Evolutionary conservation across 805 yeast genomes (phyloP), one percentile per base, ranked within the genome.

Genomic region (Cyberlindnera xylosilytica): DNA sequence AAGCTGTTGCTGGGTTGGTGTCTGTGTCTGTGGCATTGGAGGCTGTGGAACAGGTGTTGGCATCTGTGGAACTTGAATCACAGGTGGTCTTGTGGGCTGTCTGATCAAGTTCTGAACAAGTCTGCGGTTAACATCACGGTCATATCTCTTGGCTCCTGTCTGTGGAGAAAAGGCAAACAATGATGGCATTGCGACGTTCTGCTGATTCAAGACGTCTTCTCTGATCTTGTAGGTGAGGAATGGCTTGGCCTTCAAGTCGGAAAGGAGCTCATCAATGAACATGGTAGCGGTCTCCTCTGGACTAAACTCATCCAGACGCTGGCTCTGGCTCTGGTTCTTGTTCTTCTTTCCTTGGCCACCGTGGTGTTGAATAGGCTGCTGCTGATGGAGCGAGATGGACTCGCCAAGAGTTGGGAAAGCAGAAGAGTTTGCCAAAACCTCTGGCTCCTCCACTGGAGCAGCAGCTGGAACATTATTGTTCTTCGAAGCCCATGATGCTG

Each of bases 331-430:
- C 36, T 52, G 51, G 60, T 46, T 33, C 28, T 54, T 43, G 19
- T 47, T 52, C 35, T 50, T 53, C 39, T 58, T 59, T 15, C 20
- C 8, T 29, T 56, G 54, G 19, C 53, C n/a, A n/a, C n/a, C 54
- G 27, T 53, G 62, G 20, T 58, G 60, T 19, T 57, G 62, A 38
- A 4, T n/a, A 10, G 24, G 3, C 20, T 47, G 51, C 50, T 65
- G 62, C 49, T 65, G 62, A 46, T 58, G 62, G 51, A 34, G 12
- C 66, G 66, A 47, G 62, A 44, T 63, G 37, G 64, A 54, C 53
- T 69, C 74, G 7, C 80, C 79, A 46, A 79, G 65, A 1, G 84
- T 71, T 37, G 85, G 83, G 69, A 80, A 79, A 3, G 83, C 76
- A 4, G 78, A 69, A 13, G 73, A 57, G 52, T 74, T 69, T 4